Base-by-base conservation (phyloP, 176 grass and related monocot genomes). In the Cocos nucifera region DNA sequence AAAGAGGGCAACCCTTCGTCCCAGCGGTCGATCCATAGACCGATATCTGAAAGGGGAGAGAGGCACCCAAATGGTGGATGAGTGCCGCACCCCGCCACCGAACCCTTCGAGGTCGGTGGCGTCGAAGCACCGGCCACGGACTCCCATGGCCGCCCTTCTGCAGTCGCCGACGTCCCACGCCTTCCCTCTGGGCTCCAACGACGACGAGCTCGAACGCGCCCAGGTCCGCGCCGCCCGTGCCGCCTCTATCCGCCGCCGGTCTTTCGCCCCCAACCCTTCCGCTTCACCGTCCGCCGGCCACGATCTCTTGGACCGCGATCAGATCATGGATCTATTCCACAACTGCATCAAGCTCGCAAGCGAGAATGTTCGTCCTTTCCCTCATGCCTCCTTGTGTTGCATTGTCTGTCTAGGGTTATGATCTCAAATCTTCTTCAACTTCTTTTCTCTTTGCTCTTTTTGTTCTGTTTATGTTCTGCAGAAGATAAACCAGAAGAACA, bases 401-500 rank as follows among this genome's bases (percentile, higher is more conserved):
- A 51, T 21, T 27, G 19, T 5, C 69, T 65, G 22, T 57, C 5
- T 14, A 3, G 35, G 35, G 35, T 44, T 10, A 44, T 44, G 35
- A 44, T 14, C 10, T 44, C 17, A 19, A 0, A 19, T 22, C 17
- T 56, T 53, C 50, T 44, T 61, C 56, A 19, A 28, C 0, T 12
- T 54, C 57, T 19, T 16, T 55, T 50, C 20, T 60, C 19, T 55
- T 63, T 52, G 30, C 39, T 3, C 22, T 64, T 1, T 27, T 57
- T 39, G 28, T 51, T 2, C 49, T 54, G 2, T 55, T 62, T 35
- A 3, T 15, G 39, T 60, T 56, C 19, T 57, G 66, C 81, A 97
- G 93, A 97, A 97, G 71, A 92, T 97, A 22, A 97, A 92, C 73
- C 87, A 97, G 63, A 97, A 92, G 77, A 97, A 97, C 54, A 97